Base-by-base conservation (phyloP, 768 basidiomycete genomes). In the Roridomyces roridus region DNA sequence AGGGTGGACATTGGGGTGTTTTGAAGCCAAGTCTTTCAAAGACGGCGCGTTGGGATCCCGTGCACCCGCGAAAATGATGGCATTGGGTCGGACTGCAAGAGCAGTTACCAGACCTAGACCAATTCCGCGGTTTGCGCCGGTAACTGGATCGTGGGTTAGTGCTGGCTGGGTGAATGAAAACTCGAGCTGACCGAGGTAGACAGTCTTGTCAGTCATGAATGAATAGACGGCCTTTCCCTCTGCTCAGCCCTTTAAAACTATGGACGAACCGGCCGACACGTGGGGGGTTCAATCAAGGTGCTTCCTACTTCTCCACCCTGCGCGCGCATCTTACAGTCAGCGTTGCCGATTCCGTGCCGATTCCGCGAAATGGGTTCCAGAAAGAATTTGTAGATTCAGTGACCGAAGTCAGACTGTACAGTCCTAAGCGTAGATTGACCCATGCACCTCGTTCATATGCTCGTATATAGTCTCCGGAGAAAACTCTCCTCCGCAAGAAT, bases 71-170 rank as follows among this genome's bases (percentile, higher is more conserved):
- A 46, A 46, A 11, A 46, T 12, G 20, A 46, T 11, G 14, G 29
- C 26, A 28, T 46, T 25, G 2, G 18, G 14, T 9, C 45, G 45
- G 18, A 24, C 20, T 31, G 45, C 45, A 2, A 46, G 45, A 28
- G 45, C 26, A 18, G 10, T 31, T n/a, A 46, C 45, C 11, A 46
- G 29, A 24, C 21, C 45, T 11, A 23, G 26, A 12, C 67, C 67
- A 23, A 68, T 60, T 1, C 68, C 67, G 12, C 50, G 36, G 45
- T 67, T 66, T 6, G 60, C 67, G 20, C 58, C 64, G 0, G 72
- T 66, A 28, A 68, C 60, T 43, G 67, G 45, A 29, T 46, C 46
- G 21, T 62, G 65, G 20, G 57, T 68, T 4, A 56, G 54, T 10
- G 58, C 43, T 31, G 64, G 24, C 49, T 14, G 18, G 45, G 5